These are phyloP conservation scores for Fonsecaea multimorphosa DNA, from an alignment of 2,329 filamentous ascomycete species.

Conservation along the genomic window DNA sequence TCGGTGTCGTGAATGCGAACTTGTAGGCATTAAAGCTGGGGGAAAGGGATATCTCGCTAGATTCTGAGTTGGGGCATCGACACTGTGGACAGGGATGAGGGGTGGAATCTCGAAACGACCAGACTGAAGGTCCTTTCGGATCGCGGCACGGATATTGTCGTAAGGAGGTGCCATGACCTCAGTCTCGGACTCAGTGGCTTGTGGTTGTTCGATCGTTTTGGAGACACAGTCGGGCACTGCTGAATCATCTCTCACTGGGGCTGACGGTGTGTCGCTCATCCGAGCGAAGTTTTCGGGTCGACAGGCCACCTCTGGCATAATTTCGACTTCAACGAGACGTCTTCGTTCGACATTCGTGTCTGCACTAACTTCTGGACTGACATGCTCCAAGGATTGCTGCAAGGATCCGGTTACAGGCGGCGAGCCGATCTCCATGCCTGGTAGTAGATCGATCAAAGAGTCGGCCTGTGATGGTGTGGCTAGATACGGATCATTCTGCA, in stretches of 20 bases:
- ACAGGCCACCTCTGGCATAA: not conserved
- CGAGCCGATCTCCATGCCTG: not conserved
- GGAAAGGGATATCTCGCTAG: slow-evolving; percentile 9
- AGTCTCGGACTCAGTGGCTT: not conserved
- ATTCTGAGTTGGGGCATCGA: not conserved
- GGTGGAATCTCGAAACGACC: slow-evolving; percentile 22
- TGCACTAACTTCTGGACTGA: not conserved
- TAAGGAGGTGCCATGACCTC: not conserved
- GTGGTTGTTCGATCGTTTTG: not conserved
- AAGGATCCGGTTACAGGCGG: not conserved
- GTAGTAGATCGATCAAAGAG: not conserved
- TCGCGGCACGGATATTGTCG: not conserved
- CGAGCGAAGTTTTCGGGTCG: not conserved
- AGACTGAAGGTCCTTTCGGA: slow-evolving; percentile 21
- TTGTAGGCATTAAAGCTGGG: slow-evolving; percentile 3
- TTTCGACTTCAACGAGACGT: not conserved
- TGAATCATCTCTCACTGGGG: not conserved
- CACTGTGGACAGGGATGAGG: not conserved
- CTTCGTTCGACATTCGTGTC: not conserved
- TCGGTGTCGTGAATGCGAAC: slow-evolving; percentile 6
- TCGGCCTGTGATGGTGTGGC: not conserved
- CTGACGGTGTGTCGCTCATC: not conserved
- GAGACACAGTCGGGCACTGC: not conserved
- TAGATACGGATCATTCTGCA: not conserved
- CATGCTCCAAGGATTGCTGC: not conserved